Conservation (phyloP, 495 filamentous ascomycete genomes). For the Penicillium cinerascens region DNA sequence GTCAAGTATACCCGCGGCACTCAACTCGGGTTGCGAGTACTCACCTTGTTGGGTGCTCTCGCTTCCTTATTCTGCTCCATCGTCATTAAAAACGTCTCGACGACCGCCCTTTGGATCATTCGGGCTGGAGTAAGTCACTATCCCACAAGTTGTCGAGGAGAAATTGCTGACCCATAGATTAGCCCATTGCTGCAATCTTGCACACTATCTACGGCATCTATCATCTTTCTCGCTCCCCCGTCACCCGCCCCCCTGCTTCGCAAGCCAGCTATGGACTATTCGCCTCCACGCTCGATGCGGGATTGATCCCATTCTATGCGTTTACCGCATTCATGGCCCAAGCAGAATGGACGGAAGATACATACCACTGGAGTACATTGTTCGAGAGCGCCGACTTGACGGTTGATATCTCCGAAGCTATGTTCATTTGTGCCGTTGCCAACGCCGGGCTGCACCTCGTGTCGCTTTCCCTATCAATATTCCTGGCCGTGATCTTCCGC, state of each 20-base stretch:
- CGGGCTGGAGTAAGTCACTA: slow-evolving; percentile 64
- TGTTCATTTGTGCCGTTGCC: slow-evolving; percentile 59
- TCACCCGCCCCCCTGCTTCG: slow-evolving; percentile 66
- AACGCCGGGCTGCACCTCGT: slow-evolving; percentile 65
- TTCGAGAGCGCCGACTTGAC: slow-evolving; percentile 48
- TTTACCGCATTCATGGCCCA: slow-evolving; percentile 62
- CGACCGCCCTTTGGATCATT: slow-evolving; percentile 67
- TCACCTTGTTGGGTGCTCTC: slow-evolving; percentile 63
- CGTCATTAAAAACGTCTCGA: slow-evolving; percentile 61
- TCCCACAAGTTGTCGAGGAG: too few relatives aligned
- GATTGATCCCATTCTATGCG: slow-evolving; percentile 71
- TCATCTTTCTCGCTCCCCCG: slow-evolving; percentile 65
- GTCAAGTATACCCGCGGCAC: slow-evolving; percentile 61
- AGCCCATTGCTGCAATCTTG: slow-evolving; percentile 66
- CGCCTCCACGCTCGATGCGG: slow-evolving; percentile 65
- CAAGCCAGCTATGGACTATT: slow-evolving; percentile 85
- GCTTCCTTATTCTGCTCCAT: slow-evolving; percentile 72
- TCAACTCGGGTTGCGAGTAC: slow-evolving; percentile 62
- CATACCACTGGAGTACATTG: slow-evolving; percentile 60
- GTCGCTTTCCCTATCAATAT: slow-evolving; percentile 65
- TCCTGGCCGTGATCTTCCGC: slow-evolving; percentile 70
- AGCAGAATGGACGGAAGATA: slow-evolving; percentile 36
- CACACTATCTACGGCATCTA: slow-evolving; percentile 73
- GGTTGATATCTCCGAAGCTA: slow-evolving; percentile 53
- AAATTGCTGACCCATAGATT: slow-evolving; percentile 22